Evolutionary conservation across 140 eudicot species (phyloP).

Genomic region (Eryngium alpinum): DNA sequence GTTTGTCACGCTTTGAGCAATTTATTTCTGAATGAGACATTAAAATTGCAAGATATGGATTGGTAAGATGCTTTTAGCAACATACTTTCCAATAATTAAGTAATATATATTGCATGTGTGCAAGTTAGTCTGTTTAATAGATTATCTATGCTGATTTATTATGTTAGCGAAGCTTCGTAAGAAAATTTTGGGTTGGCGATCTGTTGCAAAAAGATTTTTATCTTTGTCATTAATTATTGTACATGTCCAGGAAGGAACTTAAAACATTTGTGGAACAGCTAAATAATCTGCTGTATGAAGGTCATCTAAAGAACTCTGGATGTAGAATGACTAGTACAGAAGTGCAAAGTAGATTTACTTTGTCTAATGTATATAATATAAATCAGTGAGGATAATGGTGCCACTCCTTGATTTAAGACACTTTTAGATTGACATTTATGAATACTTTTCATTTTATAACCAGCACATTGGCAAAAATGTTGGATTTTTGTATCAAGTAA

Average conservation of each 20-base stretch:
- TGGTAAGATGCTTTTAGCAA: constrained; percentile 50
- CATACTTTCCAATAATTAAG: no score
- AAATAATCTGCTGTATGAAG: not conserved
- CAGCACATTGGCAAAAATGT: no score
- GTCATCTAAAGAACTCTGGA: not conserved
- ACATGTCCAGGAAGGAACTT: not conserved
- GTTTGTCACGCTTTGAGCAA: constrained; percentile 95
- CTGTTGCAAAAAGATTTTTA: no score
- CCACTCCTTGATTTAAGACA: not conserved
- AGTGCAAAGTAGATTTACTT: not conserved
- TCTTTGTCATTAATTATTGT: no score
- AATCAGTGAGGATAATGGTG: not conserved
- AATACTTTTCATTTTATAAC: no score
- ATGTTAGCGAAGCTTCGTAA: not conserved
- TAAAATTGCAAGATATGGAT: constrained; percentile 60
- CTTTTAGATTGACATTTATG: not conserved
- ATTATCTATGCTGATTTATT: not conserved
- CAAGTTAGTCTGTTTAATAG: not conserved
- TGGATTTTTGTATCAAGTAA: not conserved
- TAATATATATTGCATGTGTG: not conserved
- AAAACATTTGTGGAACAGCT: not conserved
- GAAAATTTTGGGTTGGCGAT: not conserved
- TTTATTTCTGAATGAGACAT: constrained; percentile 70
- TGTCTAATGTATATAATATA: not conserved
- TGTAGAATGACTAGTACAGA: not conserved